These are phyloP conservation scores for Thuidium tamariscinum DNA, from an alignment of 225 moss, liverwort and hornwort genomes.

Conservation along the genomic window DNA sequence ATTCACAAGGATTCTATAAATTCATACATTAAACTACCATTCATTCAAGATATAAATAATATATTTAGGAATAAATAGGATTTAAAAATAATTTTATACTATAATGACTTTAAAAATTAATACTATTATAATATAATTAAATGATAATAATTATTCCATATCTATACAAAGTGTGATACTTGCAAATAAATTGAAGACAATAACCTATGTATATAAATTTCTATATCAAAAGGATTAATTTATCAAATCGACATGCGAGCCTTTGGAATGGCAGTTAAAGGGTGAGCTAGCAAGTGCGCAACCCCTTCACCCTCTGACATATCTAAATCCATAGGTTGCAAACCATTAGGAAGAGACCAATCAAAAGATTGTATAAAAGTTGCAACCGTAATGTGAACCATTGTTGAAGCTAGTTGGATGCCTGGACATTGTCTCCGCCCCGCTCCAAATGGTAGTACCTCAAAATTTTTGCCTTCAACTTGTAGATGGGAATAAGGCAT, in stretches of 20 bases:
- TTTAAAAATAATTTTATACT: no score
- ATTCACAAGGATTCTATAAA: no score
- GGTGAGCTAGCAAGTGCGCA: background rate
- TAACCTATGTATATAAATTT: fast-evolving
- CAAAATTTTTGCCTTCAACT: background rate
- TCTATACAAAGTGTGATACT: background rate
- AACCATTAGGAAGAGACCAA: background rate
- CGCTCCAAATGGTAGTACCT: background rate
- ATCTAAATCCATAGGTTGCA: background rate
- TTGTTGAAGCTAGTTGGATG: background rate
- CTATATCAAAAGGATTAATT: fast-evolving
- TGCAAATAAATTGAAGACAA: background rate
- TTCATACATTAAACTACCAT: no score
- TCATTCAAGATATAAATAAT: no score
- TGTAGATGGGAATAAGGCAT: background rate
- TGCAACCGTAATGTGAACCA: background rate
- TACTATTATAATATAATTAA: no score
- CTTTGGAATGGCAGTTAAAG: background rate
- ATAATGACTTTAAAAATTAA: no score
- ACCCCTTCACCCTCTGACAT: background rate
- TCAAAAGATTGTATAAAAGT: background rate
- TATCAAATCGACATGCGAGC: background rate
- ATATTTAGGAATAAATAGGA: no score
- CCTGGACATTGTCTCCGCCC: background rate
- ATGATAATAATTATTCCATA: no score